Evolutionary conservation across 2,329 filamentous ascomycete genomes (phyloP).

Genomic region (Cercospora brassicicola): DNA sequence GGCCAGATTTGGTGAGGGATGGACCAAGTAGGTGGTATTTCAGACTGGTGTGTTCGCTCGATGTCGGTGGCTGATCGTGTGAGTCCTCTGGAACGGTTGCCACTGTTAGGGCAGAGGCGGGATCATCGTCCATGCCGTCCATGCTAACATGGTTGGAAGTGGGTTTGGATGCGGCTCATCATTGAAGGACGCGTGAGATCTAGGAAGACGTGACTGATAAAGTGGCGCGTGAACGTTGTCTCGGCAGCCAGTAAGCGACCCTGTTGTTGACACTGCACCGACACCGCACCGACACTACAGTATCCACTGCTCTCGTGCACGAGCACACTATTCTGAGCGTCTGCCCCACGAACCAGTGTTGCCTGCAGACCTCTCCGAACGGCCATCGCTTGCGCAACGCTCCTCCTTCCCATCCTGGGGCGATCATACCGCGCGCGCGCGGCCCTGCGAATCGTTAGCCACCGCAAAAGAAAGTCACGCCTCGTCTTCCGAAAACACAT

Average conservation of each 20-base stretch:
- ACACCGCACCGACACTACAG: too few species aligned
- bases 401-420: neutral
- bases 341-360: too few species aligned
- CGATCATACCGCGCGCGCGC: too few species aligned
- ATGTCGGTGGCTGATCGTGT: conserved; percentile 12
- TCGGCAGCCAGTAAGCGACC: neutral
- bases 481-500: neutral
- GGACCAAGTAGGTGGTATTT: conserved; percentile 90
- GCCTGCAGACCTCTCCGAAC: neutral
- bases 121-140: neutral
- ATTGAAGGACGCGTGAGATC: neutral
- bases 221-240: neutral
- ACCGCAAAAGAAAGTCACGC: neutral
- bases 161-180: neutral
- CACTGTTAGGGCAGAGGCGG: neutral
- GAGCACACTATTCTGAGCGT: too few species aligned
- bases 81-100: neutral
- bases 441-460: neutral
- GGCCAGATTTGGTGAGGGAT: conserved; percentile 88
- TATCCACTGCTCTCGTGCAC: neutral
- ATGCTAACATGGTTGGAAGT: neutral
- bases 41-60: conserved; percentile 61
- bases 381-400: neutral
- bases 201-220: neutral
- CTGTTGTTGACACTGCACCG: neutral